Percentiles rank a stretch among this genome's conserved stretches.
Conservation (phyloP, 1,284 basidiomycete species). For the Mycosarcoma maydis region DNA sequence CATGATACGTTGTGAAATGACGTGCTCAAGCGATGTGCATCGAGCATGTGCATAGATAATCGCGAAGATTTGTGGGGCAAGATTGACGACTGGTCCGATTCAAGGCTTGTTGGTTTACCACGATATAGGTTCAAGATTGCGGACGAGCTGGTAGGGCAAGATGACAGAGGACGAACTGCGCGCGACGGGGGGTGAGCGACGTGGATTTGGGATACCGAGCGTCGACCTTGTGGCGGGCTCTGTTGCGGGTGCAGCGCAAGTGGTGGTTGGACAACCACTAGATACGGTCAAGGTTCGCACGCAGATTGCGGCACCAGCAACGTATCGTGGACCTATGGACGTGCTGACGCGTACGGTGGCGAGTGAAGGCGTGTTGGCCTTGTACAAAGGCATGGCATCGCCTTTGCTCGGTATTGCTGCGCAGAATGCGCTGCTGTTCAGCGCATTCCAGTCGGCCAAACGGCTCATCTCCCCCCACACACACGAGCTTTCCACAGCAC, state of each 20-base stretch:
- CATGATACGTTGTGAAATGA: conserved; percentile 16
- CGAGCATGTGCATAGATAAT: conserved; percentile 4
- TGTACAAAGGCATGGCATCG: conserved; percentile 77
- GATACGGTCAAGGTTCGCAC: conserved; percentile 55
- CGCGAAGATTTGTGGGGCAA: not conserved
- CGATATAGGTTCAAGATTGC: no score
- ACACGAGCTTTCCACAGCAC: conserved; percentile 79
- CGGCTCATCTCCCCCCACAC: conserved; percentile 83
- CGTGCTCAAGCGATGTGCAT: conserved; percentile 3
- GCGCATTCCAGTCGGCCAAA: conserved; percentile 83
- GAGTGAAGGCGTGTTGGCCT: conserved; percentile 42
- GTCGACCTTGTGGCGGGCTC: conserved; percentile 51
- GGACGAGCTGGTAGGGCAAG: no score
- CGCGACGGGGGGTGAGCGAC: conserved; percentile 9
- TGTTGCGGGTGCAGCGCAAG: conserved; percentile 51
- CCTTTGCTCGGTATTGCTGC: conserved; percentile 93
- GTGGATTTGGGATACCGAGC: conserved; percentile 47
- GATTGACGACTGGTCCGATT: no score
- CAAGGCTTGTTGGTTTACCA: no score
- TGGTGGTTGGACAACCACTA: conserved; percentile 55
- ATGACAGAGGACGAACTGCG: no score
- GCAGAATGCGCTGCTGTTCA: conserved; percentile 94
- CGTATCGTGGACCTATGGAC: conserved; percentile 52
- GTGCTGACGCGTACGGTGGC: conserved; percentile 34
- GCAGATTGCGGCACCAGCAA: conserved; percentile 40